Conservation (phyloP, 164 flowering plant genomes). For the Chloranthus sessilifolius region DNA sequence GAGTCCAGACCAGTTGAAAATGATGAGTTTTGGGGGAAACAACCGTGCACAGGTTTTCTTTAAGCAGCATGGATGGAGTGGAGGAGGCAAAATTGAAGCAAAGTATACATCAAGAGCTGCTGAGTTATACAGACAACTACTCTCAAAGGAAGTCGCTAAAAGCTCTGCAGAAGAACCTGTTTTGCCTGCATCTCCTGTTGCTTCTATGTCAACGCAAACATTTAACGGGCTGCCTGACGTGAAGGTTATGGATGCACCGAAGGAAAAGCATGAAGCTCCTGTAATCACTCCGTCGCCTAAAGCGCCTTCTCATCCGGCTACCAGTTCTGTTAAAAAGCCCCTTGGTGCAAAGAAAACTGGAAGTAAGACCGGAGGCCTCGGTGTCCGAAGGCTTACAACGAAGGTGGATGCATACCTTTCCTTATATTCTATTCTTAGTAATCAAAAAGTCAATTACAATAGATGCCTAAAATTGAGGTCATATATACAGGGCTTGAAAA, state of each 20-base stretch:
- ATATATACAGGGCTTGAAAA: too few species aligned
- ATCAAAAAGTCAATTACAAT: too few species aligned
- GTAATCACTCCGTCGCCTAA: conserved; percentile 38
- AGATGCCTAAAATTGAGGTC: too few species aligned
- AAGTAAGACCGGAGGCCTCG: conserved; percentile 51
- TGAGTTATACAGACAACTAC: conserved; percentile 61
- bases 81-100: conserved; percentile 80
- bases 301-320: conserved; percentile 24
- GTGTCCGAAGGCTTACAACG: conserved; percentile 65
- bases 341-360: conserved; percentile 60
- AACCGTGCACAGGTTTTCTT: conserved; percentile 81
- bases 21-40: conserved; percentile 75
- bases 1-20: conserved; percentile 65
- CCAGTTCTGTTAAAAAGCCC: conserved; percentile 51
- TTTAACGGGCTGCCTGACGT: conserved; percentile 47
- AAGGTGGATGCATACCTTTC: conserved; percentile 39
- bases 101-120: conserved; percentile 85
- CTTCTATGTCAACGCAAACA: conserved; percentile 40
- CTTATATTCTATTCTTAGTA: too few species aligned
- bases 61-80: conserved; percentile 87
- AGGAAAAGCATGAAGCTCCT: conserved; percentile 38
- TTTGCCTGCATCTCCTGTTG: conserved; percentile 57
- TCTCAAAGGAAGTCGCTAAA: conserved; percentile 76
- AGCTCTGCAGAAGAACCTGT: conserved; percentile 48
- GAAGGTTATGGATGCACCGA: conserved; percentile 31